phyloP scores from a whole-genome alignment of 768 basidiomycete genomes.

The Boletus sp. region DNA sequence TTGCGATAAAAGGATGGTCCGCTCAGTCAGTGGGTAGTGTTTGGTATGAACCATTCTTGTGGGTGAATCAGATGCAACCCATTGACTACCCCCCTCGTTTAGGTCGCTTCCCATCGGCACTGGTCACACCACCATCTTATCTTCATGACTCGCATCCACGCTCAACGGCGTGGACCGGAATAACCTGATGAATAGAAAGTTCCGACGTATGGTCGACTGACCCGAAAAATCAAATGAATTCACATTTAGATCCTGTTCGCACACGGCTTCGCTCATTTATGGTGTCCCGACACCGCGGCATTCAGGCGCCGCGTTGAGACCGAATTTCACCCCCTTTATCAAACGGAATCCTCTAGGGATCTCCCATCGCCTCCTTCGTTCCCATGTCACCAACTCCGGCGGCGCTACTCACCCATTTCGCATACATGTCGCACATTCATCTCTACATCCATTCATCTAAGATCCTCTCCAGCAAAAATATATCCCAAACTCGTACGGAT shows the following conservation, averaged over 20 bases:
- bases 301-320: background rate
- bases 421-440: background rate
- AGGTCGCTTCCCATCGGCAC: slow-evolving; percentile 3
- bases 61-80: background rate
- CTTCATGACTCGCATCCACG: background rate
- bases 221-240: background rate
- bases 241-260: background rate
- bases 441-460: background rate
- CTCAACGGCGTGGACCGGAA: slow-evolving; percentile 1
- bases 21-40: background rate
- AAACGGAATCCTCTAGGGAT: background rate
- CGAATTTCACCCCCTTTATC: background rate
- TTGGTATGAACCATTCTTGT: slow-evolving; percentile 14
- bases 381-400: background rate
- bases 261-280: background rate
- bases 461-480: background rate
- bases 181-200: slow-evolving; percentile 12
- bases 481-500: slow-evolving; percentile 1
- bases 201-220: background rate
- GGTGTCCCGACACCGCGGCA: background rate
- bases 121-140: background rate
- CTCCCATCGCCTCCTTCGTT: background rate
- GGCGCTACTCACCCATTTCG: background rate
- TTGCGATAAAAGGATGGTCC: background rate
- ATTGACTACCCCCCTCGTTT: slow-evolving; percentile 3